Conservation (phyloP, 192 early-diverging fungal species). For the Phlyctochytrium planicorne region DNA sequence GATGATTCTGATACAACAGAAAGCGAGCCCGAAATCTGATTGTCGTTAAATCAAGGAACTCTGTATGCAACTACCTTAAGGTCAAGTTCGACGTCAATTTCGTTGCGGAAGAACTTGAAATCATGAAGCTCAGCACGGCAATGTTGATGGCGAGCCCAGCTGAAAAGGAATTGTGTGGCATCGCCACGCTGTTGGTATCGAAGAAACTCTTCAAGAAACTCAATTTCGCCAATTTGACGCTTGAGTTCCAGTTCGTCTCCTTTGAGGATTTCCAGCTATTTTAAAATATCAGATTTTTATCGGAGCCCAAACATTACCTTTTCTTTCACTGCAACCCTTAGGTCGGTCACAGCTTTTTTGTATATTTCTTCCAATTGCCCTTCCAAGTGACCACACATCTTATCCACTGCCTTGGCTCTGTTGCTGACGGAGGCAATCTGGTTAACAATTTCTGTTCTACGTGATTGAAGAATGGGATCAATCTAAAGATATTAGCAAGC, state of each 20-base stretch:
- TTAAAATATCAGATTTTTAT: background rate
- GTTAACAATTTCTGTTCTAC: constrained; percentile 51
- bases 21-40: no score
- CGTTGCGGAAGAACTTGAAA: constrained; percentile 51
- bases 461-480: constrained; percentile 46
- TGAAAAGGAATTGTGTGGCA: constrained; percentile 56
- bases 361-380: constrained; percentile 56
- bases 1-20: no score
- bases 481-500: constrained; percentile 25
- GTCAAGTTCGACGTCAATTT: constrained; percentile 61
- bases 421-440: constrained; percentile 52
- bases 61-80: constrained; percentile 48
- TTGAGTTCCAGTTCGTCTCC: constrained; percentile 60
- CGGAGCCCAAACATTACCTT: constrained; percentile 39
- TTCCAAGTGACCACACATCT: constrained; percentile 48
- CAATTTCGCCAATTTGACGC: constrained; percentile 55
- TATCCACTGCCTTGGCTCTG: constrained; percentile 53
- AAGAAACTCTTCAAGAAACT: constrained; percentile 56
- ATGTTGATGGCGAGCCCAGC: constrained; percentile 53
- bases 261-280: constrained; percentile 48
- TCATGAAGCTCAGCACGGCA: constrained; percentile 53
- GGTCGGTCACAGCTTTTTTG: constrained; percentile 45
- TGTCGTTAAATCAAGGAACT: no score
- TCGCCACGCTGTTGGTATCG: constrained; percentile 57
- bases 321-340: constrained; percentile 38